phyloP scores from a whole-genome alignment of 306 rosid species.

The Dryas alaskensis region DNA sequence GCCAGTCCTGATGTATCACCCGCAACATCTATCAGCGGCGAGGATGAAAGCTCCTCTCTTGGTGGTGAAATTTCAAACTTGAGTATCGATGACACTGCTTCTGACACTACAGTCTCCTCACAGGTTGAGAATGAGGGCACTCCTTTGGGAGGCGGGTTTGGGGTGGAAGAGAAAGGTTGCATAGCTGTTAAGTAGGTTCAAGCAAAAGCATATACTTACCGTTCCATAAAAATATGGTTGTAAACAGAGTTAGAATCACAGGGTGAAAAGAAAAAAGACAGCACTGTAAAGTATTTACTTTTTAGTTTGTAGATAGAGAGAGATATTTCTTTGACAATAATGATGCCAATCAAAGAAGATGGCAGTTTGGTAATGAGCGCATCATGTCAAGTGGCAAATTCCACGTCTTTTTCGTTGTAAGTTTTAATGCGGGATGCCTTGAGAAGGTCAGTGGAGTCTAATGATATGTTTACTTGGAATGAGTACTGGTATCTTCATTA shows the following conservation, averaged over 20 bases:
- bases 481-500: too few species aligned
- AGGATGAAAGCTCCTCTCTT: constrained; percentile 68
- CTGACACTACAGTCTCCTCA: constrained; percentile 73
- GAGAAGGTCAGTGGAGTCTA: too few species aligned
- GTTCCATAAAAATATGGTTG: constrained; percentile 12
- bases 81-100: constrained; percentile 70
- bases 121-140: constrained; percentile 43
- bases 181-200: constrained; percentile 8
- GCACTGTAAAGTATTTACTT: constrained; percentile 5
- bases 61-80: constrained; percentile 67
- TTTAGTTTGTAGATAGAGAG: not conserved
- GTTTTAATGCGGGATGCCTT: too few species aligned
- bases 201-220: not conserved
- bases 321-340: constrained; percentile 5
- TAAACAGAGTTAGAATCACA: constrained; percentile 6
- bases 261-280: constrained; percentile 2
- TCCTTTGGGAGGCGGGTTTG: not conserved
- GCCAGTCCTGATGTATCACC: constrained; percentile 48
- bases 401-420: too few species aligned
- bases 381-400: too few species aligned
- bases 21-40: constrained; percentile 59
- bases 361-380: too few species aligned
- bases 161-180: constrained; percentile 12
- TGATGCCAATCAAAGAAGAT: too few species aligned
- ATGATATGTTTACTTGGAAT: too few species aligned